Conservation (phyloP, 768 basidiomycete genomes). For the Amanita brunnescens region DNA sequence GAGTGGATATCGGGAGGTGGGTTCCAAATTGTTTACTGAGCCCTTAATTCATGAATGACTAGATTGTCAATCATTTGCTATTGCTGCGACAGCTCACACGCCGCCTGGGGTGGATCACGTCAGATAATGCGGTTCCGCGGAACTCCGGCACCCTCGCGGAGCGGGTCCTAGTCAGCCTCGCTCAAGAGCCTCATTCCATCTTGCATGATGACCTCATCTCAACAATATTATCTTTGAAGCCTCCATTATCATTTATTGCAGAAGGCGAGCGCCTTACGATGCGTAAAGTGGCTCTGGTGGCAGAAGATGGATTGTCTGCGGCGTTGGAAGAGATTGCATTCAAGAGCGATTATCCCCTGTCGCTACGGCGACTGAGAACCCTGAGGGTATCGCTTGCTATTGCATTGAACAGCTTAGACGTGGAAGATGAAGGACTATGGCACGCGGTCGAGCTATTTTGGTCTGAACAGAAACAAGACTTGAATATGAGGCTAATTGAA, state of each 20-base stretch:
- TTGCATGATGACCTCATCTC: slow-evolving; percentile 50
- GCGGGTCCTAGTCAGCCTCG: slow-evolving; percentile 53
- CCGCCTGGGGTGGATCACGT: slow-evolving; percentile 66
- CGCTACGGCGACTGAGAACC: slow-evolving; percentile 42
- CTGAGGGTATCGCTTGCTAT: slow-evolving; percentile 58
- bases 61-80: slow-evolving; percentile 71
- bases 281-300: slow-evolving; percentile 55
- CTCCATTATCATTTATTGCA: slow-evolving; percentile 52
- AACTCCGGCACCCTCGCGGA: slow-evolving; percentile 62
- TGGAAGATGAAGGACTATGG: slow-evolving; percentile 47
- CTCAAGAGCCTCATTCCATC: slow-evolving; percentile 50
- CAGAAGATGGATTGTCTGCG: slow-evolving; percentile 54
- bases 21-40: slow-evolving; percentile 8
- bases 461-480: slow-evolving; percentile 49
- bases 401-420: slow-evolving; percentile 40
- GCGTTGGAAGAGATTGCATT: slow-evolving; percentile 55
- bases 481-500: slow-evolving; percentile 49
- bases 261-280: slow-evolving; percentile 52
- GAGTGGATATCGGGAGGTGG: slow-evolving; percentile 68
- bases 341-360: slow-evolving; percentile 41
- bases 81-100: slow-evolving; percentile 64
- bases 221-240: slow-evolving; percentile 48
- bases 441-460: slow-evolving; percentile 48
- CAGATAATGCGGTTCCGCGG: slow-evolving; percentile 50
- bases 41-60: slow-evolving; percentile 3